These are phyloP conservation scores for Triticum urartu DNA, from an alignment of 176 grass and related monocot species.

Conservation along the genomic window DNA sequence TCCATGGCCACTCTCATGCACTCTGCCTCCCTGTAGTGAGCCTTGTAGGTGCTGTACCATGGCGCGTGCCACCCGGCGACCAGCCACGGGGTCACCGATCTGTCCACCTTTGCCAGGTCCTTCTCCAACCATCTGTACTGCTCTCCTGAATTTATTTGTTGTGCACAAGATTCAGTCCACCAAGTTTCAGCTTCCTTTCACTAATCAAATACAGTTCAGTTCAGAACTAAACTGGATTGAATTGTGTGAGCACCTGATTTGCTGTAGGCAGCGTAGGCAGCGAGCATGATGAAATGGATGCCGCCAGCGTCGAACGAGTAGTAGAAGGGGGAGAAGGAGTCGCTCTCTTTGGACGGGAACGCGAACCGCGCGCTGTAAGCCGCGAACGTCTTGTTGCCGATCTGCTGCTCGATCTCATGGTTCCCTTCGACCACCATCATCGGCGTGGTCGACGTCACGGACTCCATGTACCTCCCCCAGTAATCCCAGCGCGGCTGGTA, in stretches of 20 bases:
- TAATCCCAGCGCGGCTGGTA: conserved; percentile 93
- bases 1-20: conserved; percentile 96
- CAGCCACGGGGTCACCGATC: conserved; percentile 72
- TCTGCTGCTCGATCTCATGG: conserved; percentile 78
- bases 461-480: conserved; percentile 96
- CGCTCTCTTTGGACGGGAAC: conserved; percentile 65
- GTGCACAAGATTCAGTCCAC: background rate
- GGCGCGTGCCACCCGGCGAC: conserved; percentile 83
- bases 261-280: conserved; percentile 54
- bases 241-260: conserved; percentile 41
- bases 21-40: conserved; percentile 81
- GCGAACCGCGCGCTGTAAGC: conserved; percentile 75
- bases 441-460: conserved; percentile 61
- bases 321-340: conserved; percentile 74
- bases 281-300: conserved; percentile 92
- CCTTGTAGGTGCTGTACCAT: conserved; percentile 84
- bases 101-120: conserved; percentile 71
- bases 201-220: too few species aligned
- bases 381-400: conserved; percentile 55
- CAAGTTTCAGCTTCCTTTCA: background rate
- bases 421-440: conserved; percentile 92
- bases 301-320: conserved; percentile 85
- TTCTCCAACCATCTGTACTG: conserved; percentile 80
- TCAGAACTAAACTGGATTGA: background rate
- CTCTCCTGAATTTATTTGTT: conserved; percentile 32